phyloP scores from a whole-genome alignment of 345 rosid species.

The Moricandia moricandioides region DNA sequence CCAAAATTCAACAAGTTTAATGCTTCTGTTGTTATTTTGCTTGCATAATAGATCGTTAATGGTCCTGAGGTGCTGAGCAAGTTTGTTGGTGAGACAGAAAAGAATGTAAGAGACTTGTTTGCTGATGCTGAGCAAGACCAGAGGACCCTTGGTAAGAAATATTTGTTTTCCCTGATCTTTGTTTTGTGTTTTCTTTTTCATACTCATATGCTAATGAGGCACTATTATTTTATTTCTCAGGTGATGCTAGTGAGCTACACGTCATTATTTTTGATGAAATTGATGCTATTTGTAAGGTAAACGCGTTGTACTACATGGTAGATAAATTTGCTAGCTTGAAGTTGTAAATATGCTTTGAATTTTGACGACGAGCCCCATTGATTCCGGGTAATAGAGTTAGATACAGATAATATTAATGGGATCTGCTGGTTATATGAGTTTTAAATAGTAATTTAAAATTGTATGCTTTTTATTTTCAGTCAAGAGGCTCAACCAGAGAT shows the following conservation, averaged over 20 bases:
- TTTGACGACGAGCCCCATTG: neutral
- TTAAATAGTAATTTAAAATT: neutral
- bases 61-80: conserved; percentile 98
- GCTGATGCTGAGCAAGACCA: conserved; percentile 99
- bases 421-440: conserved; percentile 4
- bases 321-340: neutral
- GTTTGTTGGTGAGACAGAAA: conserved; percentile 98
- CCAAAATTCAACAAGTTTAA: conserved; percentile 4
- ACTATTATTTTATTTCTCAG: conserved; percentile 45
- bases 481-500: conserved; percentile 97
- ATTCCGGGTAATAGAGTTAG: neutral
- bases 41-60: conserved; percentile 71
- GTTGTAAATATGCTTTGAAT: neutral
- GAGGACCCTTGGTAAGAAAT: conserved; percentile 61
- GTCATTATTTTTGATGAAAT: conserved; percentile 98
- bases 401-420: neutral
- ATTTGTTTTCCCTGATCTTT: conserved; percentile 9
- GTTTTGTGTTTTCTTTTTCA: conserved; percentile 10
- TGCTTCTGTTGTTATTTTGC: conserved; percentile 23
- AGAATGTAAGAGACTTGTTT: conserved; percentile 90
- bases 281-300: conserved; percentile 99
- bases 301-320: neutral
- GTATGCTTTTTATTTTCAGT: conserved; percentile 47
- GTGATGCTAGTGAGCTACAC: conserved; percentile 94
- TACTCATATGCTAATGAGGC: neutral